Evolutionary conservation across 495 filamentous ascomycete species (phyloP).

Genomic region (Talaromyces nanjingensis): DNA sequence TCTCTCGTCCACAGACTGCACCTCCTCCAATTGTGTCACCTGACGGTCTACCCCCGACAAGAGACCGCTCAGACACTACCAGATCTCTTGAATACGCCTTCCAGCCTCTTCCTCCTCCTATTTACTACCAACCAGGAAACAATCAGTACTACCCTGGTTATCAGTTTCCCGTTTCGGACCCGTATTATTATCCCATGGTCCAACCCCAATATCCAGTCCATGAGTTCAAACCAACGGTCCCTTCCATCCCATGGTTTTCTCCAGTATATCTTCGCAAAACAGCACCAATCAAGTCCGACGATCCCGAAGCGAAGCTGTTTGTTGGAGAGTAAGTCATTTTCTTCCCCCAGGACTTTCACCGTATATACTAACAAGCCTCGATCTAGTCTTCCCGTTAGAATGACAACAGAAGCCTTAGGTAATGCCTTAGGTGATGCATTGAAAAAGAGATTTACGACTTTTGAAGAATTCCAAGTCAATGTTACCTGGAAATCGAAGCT

Average conservation of each 20-base stretch:
- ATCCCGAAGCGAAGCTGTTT: conserved; percentile 3
- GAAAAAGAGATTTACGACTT: neutral
- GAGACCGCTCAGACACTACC: neutral
- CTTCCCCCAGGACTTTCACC: neutral
- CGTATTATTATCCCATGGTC: neutral
- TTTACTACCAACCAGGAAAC: neutral
- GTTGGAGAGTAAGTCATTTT: neutral
- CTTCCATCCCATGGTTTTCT: neutral
- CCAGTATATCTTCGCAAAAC: neutral
- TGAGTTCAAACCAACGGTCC: neutral
- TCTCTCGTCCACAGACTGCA: neutral
- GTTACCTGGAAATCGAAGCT: neutral
- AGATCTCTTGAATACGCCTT: neutral
- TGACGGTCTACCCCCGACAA: neutral
- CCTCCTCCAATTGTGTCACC: neutral
- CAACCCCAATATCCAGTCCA: neutral
- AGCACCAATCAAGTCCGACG: neutral
- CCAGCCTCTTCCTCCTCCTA: neutral
- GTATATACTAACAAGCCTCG: neutral
- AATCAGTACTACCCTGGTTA: neutral
- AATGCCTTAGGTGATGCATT: neutral
- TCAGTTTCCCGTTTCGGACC: neutral
- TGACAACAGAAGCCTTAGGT: neutral
- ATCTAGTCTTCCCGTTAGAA: neutral
- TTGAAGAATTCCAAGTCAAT: neutral